These are phyloP conservation scores for Stenocarpella maydis DNA, from an alignment of 2,329 filamentous ascomycete genomes.

Conservation along the genomic window DNA sequence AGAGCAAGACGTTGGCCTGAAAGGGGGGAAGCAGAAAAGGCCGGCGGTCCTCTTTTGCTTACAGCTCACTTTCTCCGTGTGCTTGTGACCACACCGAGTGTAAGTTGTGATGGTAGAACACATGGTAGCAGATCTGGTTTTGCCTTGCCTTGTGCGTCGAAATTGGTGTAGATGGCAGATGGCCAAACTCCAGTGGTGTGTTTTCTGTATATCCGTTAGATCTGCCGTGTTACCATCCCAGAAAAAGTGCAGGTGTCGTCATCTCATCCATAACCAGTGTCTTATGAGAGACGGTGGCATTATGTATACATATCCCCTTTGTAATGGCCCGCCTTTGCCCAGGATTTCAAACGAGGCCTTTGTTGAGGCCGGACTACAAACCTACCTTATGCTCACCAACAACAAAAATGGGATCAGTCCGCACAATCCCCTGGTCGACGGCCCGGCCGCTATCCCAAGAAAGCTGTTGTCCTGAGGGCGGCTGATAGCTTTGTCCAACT, in stretches of 20 bases:
- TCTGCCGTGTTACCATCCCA: background rate
- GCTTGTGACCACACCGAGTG: background rate
- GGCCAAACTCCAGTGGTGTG: background rate
- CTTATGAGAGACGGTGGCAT: background rate
- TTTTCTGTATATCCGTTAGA: background rate
- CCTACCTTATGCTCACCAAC: background rate
- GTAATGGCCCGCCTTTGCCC: too few species aligned
- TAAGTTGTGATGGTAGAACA: background rate
- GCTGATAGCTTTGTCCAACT: background rate
- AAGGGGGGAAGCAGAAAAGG: background rate
- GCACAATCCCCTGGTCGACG: background rate
- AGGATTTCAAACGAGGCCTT: background rate
- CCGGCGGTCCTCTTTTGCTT: background rate
- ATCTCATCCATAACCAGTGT: background rate
- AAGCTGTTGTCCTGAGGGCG: background rate
- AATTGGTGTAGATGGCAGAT: background rate
- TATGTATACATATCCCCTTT: background rate
- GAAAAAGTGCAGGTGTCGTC: background rate
- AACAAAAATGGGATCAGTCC: background rate
- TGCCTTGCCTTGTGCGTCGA: background rate
- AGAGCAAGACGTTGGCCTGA: background rate
- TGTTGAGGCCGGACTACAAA: background rate
- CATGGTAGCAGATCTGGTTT: background rate
- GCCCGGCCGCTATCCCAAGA: background rate
- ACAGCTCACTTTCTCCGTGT: background rate